Evolutionary conservation across 805 yeast genomes (phyloP), one percentile per base, ranked within the genome.

Genomic region (Blastobotrys attinorum): DNA sequence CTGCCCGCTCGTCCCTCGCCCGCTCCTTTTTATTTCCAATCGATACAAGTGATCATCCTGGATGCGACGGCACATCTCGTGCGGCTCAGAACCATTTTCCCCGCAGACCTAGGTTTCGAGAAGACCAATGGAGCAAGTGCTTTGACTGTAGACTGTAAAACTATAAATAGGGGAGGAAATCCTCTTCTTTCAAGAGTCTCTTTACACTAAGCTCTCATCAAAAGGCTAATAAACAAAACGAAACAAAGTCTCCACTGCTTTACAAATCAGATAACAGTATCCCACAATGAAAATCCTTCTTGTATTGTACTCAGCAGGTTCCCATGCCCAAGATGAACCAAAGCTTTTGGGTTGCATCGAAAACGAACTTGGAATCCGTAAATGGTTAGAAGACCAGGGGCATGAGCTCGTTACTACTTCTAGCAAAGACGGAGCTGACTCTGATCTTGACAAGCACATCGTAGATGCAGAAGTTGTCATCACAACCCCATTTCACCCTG

Each of bases 401-500:
- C 86, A 84, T 56, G 72, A 75, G 37, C 65, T 82, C 50, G 72
- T 79, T 22, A 67, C 82, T 36, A 84, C 92, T 39, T 59, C 76
- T 37, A 79, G 76, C 61, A 83, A 83, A 61, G 94, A 83, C 45
- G 81, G 81, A 39, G 70, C 69, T 33, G 52, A 62, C 52, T 72
- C 82, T 2, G 71, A 59, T 31, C 73, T 83, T 39, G 92, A 83
- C 62, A 67, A 72, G 56, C 70, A 81, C 50, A 72, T 83, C 58
- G 74, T 70, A 39, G 87, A 79, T 48, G 84, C 89, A 3, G 92
- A 83, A 53, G 71, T 83, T 41, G 74, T 83, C 56, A 83, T 84
- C 63, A 77, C 89, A 33, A 83, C 90, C 10, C 92, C 94, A 3
- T 83, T 84, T 73, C 85, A 75, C 64, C 92, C 94, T 3, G 90